These are phyloP conservation scores for Trypanosoma mega DNA, from an alignment of 208 protist species.

Conservation along the genomic window DNA sequence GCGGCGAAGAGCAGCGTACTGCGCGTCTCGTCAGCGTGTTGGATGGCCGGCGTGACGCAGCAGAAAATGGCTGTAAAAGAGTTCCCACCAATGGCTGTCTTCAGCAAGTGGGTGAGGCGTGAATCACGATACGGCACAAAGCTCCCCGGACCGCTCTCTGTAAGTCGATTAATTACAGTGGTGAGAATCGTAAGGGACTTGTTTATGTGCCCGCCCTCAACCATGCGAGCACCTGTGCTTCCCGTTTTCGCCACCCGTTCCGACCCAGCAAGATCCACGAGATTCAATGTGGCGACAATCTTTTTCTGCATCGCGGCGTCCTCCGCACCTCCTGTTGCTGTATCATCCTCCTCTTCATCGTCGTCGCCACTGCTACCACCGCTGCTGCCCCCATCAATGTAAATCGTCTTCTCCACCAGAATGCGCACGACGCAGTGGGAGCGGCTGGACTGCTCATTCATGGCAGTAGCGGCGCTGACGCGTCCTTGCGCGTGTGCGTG, in stretches of 20 bases:
- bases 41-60: conserved; percentile 64
- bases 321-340: not conserved
- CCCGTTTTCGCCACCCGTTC: conserved; percentile 93
- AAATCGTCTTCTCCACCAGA: conserved; percentile 72
- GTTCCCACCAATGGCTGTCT: conserved; percentile 94
- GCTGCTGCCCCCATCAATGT: conserved; percentile 6
- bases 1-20: conserved; percentile 82
- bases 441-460: conserved; percentile 94
- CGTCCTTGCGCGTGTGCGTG: conserved; percentile 42
- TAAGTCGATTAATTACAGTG: conserved; percentile 74
- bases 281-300: conserved; percentile 76
- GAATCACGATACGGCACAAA: conserved; percentile 94
- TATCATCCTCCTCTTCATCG: conserved; percentile 17
- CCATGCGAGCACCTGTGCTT: conserved; percentile 87
- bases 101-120: conserved; percentile 92
- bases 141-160: conserved; percentile 18
- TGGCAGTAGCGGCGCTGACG: conserved; percentile 79
- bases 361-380: conserved; percentile 3
- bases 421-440: conserved; percentile 96
- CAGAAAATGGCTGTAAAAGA: conserved; percentile 89
- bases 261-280: conserved; percentile 94
- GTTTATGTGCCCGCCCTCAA: conserved; percentile 93
- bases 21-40: conserved; percentile 68
- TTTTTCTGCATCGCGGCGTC: conserved; percentile 23
- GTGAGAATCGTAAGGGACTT: conserved; percentile 79